Conservation (phyloP, 2,329 filamentous ascomycete genomes). For the Fusarium guadeloupense region DNA sequence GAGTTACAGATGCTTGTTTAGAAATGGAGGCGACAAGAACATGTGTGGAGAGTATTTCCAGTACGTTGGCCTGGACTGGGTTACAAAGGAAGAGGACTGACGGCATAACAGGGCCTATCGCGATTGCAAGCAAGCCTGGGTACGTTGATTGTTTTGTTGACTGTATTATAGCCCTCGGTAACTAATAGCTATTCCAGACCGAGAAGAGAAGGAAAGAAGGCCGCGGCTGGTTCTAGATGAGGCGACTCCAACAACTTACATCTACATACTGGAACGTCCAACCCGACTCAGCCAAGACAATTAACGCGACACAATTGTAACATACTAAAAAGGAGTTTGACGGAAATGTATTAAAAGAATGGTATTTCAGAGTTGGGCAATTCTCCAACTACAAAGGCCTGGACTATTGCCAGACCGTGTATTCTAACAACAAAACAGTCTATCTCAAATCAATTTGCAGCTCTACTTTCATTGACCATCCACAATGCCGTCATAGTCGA, state of each 20-base stretch:
- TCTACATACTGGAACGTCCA: not conserved
- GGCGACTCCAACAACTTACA: not conserved
- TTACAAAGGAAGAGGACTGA: conserved; percentile 24
- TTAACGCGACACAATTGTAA: conserved; percentile 11
- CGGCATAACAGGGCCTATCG: conserved; percentile 77
- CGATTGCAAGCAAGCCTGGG: conserved; percentile 95
- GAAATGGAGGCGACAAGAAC: conserved; percentile 85
- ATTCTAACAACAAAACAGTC: not conserved
- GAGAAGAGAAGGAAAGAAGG: conserved; percentile 48
- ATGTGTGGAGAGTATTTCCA: conserved; percentile 97
- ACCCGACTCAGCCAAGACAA: not conserved
- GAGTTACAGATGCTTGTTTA: conserved; percentile 87
- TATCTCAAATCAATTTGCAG: not conserved
- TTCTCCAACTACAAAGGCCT: not conserved
- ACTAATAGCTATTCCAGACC: conserved; percentile 37
- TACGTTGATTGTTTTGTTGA: conserved; percentile 51
- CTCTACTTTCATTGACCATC: too few species aligned
- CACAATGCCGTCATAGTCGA: not conserved
- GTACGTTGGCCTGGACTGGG: conserved; percentile 59
- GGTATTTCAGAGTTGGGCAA: not conserved
- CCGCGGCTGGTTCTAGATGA: conserved; percentile 37
- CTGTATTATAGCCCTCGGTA: not conserved
- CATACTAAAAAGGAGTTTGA: conserved; percentile 1
- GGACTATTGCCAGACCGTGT: not conserved
- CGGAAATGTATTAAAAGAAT: conserved; percentile 17